Percentiles rank a stretch among this genome's conserved stretches.
phyloP scores from a whole-genome alignment of 1,139 yeast species.

The Yamadazyma membranifaciens region DNA sequence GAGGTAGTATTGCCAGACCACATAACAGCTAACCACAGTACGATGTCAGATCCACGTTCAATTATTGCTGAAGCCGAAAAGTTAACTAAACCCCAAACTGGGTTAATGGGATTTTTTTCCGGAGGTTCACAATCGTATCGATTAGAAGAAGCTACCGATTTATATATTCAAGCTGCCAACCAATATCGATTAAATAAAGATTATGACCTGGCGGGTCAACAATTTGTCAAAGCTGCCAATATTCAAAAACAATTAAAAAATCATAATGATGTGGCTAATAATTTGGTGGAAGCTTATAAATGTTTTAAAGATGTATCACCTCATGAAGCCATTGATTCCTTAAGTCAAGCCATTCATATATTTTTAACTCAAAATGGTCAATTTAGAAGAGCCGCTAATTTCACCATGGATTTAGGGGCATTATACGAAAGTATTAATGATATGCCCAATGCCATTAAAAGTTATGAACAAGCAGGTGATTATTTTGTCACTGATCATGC shows the following conservation, averaged over 20 bases:
- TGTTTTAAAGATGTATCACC: slow-evolving; percentile 75
- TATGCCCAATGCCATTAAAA: slow-evolving; percentile 61
- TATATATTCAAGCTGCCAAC: slow-evolving; percentile 89
- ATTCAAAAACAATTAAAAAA: slow-evolving; percentile 73
- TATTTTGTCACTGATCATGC: slow-evolving; percentile 96
- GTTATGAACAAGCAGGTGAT: slow-evolving; percentile 93
- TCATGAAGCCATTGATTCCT: slow-evolving; percentile 72
- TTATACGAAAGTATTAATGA: slow-evolving; percentile 76
- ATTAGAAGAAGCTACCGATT: slow-evolving; percentile 89
- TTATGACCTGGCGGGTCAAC: slow-evolving; percentile 69
- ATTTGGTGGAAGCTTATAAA: slow-evolving; percentile 88
- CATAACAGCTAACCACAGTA: no score
- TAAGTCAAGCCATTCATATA: slow-evolving; percentile 74
- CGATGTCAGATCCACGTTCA: slow-evolving; percentile 41
- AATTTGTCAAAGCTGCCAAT: slow-evolving; percentile 83
- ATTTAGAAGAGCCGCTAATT: slow-evolving; percentile 94
- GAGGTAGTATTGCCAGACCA: background rate
- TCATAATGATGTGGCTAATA: slow-evolving; percentile 90
- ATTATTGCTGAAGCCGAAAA: slow-evolving; percentile 47
- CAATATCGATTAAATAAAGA: slow-evolving; percentile 76
- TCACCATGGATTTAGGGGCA: slow-evolving; percentile 86
- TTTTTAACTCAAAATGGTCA: slow-evolving; percentile 86
- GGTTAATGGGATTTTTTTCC: slow-evolving; percentile 68
- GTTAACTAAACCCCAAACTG: slow-evolving; percentile 61
- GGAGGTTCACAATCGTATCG: slow-evolving; percentile 67